These are phyloP conservation scores for Candida ficus DNA, from an alignment of 805 yeast genomes.

Conservation along the genomic window DNA sequence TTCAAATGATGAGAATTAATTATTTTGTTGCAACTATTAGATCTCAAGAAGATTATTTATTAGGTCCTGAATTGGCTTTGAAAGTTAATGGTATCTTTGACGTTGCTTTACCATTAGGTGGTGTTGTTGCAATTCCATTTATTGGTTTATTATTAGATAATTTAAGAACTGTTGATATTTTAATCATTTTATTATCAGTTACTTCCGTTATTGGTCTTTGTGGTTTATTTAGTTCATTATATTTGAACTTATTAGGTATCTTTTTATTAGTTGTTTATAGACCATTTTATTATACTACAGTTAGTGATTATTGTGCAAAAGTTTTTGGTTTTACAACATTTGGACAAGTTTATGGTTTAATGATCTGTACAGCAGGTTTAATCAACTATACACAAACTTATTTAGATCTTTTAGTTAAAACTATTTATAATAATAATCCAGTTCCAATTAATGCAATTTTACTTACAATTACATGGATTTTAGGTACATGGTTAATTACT, in stretches of 20 bases:
- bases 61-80: constrained; percentile 48
- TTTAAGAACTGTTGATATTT: constrained; percentile 53
- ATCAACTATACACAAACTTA: constrained; percentile 67
- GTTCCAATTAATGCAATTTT: constrained; percentile 64
- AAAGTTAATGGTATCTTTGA: constrained; percentile 73
- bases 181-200: constrained; percentile 44
- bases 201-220: constrained; percentile 64
- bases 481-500: constrained; percentile 23
- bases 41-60: constrained; percentile 73
- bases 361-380: constrained; percentile 79
- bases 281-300: constrained; percentile 90
- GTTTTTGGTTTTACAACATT: constrained; percentile 91
- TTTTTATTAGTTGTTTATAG: constrained; percentile 71
- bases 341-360: constrained; percentile 85
- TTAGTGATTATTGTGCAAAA: constrained; percentile 87
- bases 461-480: constrained; percentile 45
- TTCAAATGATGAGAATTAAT: constrained; percentile 89
- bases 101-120: constrained; percentile 83
- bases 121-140: constrained; percentile 79
- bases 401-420: constrained; percentile 69
- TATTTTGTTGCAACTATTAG: constrained; percentile 88
- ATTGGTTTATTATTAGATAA: constrained; percentile 79
- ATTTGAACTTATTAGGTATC: constrained; percentile 63
- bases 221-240: constrained; percentile 50
- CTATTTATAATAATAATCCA: constrained; percentile 66